Conservation (phyloP, 371 early-diverging fungal genomes). For the Haplosporangium sp. region DNA sequence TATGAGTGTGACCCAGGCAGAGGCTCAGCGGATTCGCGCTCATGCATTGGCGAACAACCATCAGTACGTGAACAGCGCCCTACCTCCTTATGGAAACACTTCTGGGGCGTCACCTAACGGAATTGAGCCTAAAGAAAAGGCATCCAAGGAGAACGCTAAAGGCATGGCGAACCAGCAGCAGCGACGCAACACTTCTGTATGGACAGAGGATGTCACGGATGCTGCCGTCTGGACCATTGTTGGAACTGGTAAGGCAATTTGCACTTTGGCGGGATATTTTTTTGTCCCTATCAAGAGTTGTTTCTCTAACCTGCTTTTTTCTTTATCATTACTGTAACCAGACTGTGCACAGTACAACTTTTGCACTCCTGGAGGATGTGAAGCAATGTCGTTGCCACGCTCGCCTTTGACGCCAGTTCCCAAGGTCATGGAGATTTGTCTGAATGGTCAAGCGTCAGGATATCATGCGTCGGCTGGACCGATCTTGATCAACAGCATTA, state of each 20-base stretch:
- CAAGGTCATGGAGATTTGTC: slow-evolving; percentile 24
- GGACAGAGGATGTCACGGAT: slow-evolving; percentile 90
- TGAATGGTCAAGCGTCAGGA: slow-evolving; percentile 36
- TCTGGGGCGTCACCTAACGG: neutral
- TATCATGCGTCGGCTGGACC: slow-evolving; percentile 37
- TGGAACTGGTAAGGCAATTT: slow-evolving; percentile 66
- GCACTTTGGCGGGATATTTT: neutral
- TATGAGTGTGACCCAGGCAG: slow-evolving; percentile 55
- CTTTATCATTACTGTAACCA: neutral
- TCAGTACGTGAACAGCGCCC: slow-evolving; percentile 15
- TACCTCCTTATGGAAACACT: slow-evolving; percentile 30
- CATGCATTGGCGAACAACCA: slow-evolving; percentile 32
- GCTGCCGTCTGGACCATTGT: slow-evolving; percentile 91
- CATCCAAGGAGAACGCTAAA: slow-evolving; percentile 28
- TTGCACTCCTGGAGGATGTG: slow-evolving; percentile 63
- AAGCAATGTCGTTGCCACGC: slow-evolving; percentile 52
- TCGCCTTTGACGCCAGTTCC: slow-evolving; percentile 40
- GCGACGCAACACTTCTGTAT: slow-evolving; percentile 63
- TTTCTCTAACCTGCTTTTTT: neutral
- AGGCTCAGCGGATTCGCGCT: slow-evolving; percentile 53
- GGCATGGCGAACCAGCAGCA: slow-evolving; percentile 30
- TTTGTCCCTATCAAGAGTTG: neutral
- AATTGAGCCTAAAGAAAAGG: slow-evolving; percentile 23
- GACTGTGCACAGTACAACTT: slow-evolving; percentile 83
- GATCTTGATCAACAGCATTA: slow-evolving; percentile 32